A percentile compares a stretch with the other conserved stretches of the same genome.
phyloP scores from a whole-genome alignment of 2,329 filamentous ascomycete genomes.

The Fusarium sp. region DNA sequence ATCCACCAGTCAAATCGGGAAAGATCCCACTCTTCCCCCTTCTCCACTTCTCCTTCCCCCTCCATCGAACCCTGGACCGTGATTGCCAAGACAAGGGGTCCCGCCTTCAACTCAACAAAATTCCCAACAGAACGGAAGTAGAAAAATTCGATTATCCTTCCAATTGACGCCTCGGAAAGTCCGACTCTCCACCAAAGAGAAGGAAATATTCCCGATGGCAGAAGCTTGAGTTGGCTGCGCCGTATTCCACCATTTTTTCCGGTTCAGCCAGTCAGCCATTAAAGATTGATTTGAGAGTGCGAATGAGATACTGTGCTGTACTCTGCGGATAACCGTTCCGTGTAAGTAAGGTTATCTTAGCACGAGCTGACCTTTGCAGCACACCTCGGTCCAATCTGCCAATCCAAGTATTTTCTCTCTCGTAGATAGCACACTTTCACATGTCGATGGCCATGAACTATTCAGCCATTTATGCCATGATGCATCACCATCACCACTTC shows the following conservation, averaged over 20 bases:
- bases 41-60: constrained; percentile 8
- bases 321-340: constrained; percentile 7
- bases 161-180: constrained; percentile 19
- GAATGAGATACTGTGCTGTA: background rate
- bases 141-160: constrained; percentile 24
- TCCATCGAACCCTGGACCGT: constrained; percentile 34
- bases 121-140: constrained; percentile 52
- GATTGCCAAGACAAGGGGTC: constrained; percentile 40
- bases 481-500: background rate
- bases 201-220: constrained; percentile 13
- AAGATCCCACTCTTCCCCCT: background rate
- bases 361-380: constrained; percentile 18
- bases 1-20: constrained; percentile 27
- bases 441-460: constrained; percentile 14
- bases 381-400: constrained; percentile 24
- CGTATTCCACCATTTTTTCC: constrained; percentile 2
- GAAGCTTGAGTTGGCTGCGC: constrained; percentile 7
- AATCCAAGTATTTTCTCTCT: background rate
- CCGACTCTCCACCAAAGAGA: constrained; percentile 21
- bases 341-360: constrained; percentile 41
- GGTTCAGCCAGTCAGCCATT: background rate
- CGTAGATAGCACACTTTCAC: constrained; percentile 18
- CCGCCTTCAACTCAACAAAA: constrained; percentile 51
- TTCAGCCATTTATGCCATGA: constrained; percentile 21
- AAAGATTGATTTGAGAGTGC: constrained; percentile 12